Evolutionary conservation across 2,329 filamentous ascomycete species (phyloP).

Genomic region (Pseudogymnoascus sp.): DNA sequence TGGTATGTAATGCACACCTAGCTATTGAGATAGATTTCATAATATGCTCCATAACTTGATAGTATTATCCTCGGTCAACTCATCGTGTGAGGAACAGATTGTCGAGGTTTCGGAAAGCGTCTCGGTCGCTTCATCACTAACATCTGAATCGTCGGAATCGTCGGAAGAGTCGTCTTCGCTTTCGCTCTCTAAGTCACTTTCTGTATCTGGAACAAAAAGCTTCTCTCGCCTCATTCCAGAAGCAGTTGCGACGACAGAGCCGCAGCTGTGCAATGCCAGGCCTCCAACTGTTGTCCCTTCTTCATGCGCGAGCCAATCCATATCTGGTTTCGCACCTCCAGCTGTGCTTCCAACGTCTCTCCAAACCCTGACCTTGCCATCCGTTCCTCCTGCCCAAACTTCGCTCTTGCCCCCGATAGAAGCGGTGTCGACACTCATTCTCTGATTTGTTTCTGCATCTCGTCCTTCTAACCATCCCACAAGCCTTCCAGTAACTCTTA

Average conservation of each 20-base stretch:
- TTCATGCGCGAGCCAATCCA: constrained; percentile 28
- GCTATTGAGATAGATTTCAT: constrained; percentile 11
- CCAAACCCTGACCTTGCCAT: constrained; percentile 49
- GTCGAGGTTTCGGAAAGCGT: background rate
- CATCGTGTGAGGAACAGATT: background rate
- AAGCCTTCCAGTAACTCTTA: constrained; percentile 49
- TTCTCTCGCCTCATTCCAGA: constrained; percentile 24
- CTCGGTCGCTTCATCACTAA: constrained; percentile 10
- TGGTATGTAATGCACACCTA: background rate
- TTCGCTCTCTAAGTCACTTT: constrained; percentile 12
- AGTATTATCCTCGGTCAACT: constrained; percentile 32
- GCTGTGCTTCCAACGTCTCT: constrained; percentile 46
- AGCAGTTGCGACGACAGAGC: constrained; percentile 27
- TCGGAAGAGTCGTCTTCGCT: constrained; percentile 13
- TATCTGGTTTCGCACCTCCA: constrained; percentile 21
- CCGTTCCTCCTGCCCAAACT: constrained; percentile 51
- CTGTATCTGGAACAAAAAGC: background rate
- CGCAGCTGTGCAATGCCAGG: constrained; percentile 22
- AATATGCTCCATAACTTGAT: constrained; percentile 39
- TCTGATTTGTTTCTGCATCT: constrained; percentile 44
- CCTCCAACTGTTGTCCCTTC: constrained; percentile 17
- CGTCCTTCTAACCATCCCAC: constrained; percentile 46
- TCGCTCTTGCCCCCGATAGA: constrained; percentile 36
- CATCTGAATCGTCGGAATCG: constrained; percentile 12
- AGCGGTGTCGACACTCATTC: constrained; percentile 47